phyloP scores from a whole-genome alignment of 1,139 yeast genomes.

The Saccharomyces hybrid region DNA sequence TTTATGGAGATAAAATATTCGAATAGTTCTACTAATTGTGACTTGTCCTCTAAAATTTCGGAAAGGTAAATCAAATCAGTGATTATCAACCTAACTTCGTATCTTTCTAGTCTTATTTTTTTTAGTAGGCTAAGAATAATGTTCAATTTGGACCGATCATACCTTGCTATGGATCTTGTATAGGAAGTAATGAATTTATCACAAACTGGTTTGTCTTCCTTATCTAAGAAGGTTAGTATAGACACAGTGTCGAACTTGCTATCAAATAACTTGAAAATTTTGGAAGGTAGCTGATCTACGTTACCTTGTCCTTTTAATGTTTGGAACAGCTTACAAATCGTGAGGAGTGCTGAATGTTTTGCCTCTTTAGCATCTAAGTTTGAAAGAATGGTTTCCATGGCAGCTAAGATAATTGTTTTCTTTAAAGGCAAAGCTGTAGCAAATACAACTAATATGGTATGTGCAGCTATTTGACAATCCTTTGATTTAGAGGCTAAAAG shows the following conservation, averaged over 20 bases:
- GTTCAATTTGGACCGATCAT: constrained; percentile 32
- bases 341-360: constrained; percentile 36
- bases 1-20: constrained; percentile 40
- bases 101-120: constrained; percentile 31
- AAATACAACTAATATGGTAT: constrained; percentile 71
- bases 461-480: constrained; percentile 77
- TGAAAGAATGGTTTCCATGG: constrained; percentile 58
- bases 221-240: constrained; percentile 23
- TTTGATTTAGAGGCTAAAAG: constrained; percentile 44
- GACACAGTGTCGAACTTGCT: constrained; percentile 18
- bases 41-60: constrained; percentile 34
- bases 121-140: constrained; percentile 30
- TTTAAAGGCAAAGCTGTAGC: constrained; percentile 66
- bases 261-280: constrained; percentile 32
- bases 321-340: constrained; percentile 36
- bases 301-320: constrained; percentile 35
- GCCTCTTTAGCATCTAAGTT: constrained; percentile 37
- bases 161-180: constrained; percentile 35
- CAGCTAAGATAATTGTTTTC: constrained; percentile 54
- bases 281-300: constrained; percentile 35
- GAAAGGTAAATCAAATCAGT: constrained; percentile 34
- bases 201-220: constrained; percentile 21
- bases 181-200: constrained; percentile 35
- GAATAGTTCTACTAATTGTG: constrained; percentile 37
- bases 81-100: constrained; percentile 34